Base-by-base conservation (phyloP, 1,284 basidiomycete genomes). In the Moesziomyces parantarcticus region DNA sequence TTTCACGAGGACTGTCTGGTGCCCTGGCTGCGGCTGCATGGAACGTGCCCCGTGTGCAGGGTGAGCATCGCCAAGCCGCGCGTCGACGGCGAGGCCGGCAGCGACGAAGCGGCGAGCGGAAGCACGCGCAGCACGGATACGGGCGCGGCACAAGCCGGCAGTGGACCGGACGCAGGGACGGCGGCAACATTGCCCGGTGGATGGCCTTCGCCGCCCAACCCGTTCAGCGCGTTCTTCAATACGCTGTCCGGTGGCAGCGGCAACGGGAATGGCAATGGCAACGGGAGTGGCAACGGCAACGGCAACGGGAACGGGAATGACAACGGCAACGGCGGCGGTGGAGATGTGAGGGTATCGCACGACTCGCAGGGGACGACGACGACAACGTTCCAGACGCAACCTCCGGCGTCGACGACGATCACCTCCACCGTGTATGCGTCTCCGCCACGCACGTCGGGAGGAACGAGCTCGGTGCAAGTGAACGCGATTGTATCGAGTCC, bases 11-110 rank as follows among this genome's bases (percentile, higher is more conserved):
- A 76, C 54, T 81, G 79, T 41, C 58, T 81, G 16, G 70, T 81
- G 14, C 78, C 78, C 25, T 81, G 79, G 79, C 62, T 81, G 25
- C 51, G 64, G 53, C 36, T 65, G 42, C 66, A 75, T 36, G 79
- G 77, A 10, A 76, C 77, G 1, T 81, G 79, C 36, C 79, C 79
- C n/a, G 73, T 81, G n/a, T 81, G 79, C 26, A 47, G 79, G 23
- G 39, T 69, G 23, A 65, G 65, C 20, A 69, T 76, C 43, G 74
- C 53, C 29, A 70, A 66, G 59, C 57, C 65, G 7, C 23, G 44
- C 6, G 63, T 50, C 2, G 55, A 57, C 21, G 11, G n/a, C 14
- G n/a, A 39, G 0, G 29, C 29, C n/a, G n/a, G n/a, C n/a, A n/a
- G n/a, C n/a, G n/a, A n/a, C n/a, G n/a, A n/a, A n/a, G n/a, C n/a